Evolutionary conservation across 176 grass and related monocot genomes (phyloP), one percentile per base, ranked within the genome.

Genomic region (Carex littledalei): DNA sequence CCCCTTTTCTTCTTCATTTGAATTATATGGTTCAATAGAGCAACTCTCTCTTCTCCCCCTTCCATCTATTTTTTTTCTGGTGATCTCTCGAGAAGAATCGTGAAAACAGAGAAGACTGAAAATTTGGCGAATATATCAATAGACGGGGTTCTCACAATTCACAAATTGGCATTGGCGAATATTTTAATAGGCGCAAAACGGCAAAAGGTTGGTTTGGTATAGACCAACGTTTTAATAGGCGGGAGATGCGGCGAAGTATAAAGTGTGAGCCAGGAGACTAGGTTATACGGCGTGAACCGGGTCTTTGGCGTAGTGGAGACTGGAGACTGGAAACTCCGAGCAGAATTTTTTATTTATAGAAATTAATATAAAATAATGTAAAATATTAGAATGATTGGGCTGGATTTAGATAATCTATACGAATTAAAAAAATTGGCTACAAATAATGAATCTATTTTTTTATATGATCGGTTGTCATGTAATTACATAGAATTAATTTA

Each of bases 11-110:
- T 65, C 45, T 72, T 11, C 7, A n/a, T 20, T 13, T 31, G 52
- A 2, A n/a, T n/a, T 53, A 29, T 3, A 22, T 78, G 50, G 74
- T 55, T 78, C 26, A 87, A n/a, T 3, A 86, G 68, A 3, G 53
- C n/a, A 79, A 66, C 58, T 12, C 58, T 88, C 62, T 83, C 68
- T 53, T 80, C 20, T 69, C 65, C 18, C 15, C 72, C 56, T 24
- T 70, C 35, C 22, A 70, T 78, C 14, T 67, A 7, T 34, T 29
- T 62, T 39, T 61, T 6, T 7, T 22, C 8, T 0, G 20, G 62
- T 39, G 78, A 59, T 61, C 15, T 60, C 17, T 57, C 31, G 80
- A 65, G 60, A 82, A 63, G 57, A 63, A 81, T 56, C 31, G 57
- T 43, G 17, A 49, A 62, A 62, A 22, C 5, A 21, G 8, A 63